Evolutionary conservation across 2,329 filamentous ascomycete species (phyloP), one percentile per base, ranked within the genome.

Genomic region (Tolypocladium ovalisporum): DNA sequence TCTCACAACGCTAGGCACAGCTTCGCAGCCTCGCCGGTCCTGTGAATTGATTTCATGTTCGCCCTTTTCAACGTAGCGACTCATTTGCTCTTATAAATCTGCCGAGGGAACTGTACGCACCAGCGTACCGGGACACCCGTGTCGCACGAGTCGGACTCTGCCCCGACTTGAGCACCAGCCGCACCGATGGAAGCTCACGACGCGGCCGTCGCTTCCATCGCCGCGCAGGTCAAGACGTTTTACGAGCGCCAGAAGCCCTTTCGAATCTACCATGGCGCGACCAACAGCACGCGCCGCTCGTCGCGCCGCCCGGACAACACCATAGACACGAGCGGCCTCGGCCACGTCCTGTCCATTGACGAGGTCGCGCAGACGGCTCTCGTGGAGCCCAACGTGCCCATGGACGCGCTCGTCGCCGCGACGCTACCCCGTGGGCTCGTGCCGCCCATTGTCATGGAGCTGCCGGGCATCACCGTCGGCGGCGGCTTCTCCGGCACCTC

Each of bases 211-310:
- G 60, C 67, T 22, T 64, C 66, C 56, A 73, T 82, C 52, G 71
- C 78, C 0, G 64, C 68, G 36, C 70, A 74, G 27, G 71, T 81
- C 36, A 69, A 69, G 58, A 65, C 73, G 5, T 81, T 82, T 62
- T 67, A 76, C 55, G 65, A 69, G 3, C 67, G 63, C 9, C 68
- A 73, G 58, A 69, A 75, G 66, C 81, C 85, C 2, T 91, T 89
- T 70, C 80, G 87, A n/a, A 85, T 91, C 66, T 88, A 84, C 64
- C 88, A 91, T 71, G 88, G 88, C 60, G 84, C 86, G 0, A 90
- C 88, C 32, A 90, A 89, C 73, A 89, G 84, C 70, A 91, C 88
- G 40, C 84, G 88, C 9, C 78, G 79, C 32, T 77, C 77, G 9
- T 71, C 75, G 24, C 76, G 76, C 35, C 71, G 70, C 52, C 67